Evolutionary conservation across 345 rosid species (phyloP).

Genomic region (Eutrema japonicum): DNA sequence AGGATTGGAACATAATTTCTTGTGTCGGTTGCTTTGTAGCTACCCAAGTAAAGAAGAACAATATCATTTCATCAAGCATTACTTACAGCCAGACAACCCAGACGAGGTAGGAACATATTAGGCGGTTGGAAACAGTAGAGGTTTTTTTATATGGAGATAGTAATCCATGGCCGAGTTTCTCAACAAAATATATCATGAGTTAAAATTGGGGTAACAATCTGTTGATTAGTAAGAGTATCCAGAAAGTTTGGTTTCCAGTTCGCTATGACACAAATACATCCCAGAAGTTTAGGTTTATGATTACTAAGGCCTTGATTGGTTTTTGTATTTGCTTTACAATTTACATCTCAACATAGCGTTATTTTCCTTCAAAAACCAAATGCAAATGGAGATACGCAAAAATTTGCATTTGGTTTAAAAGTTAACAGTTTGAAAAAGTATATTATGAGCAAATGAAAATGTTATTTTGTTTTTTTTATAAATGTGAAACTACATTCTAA

Average conservation of each 20-base stretch:
- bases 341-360: background rate
- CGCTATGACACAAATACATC: background rate
- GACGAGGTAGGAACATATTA: slow-evolving; percentile 53
- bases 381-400: background rate
- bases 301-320: background rate
- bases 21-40: slow-evolving; percentile 49
- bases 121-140: background rate
- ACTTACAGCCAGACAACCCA: slow-evolving; percentile 73
- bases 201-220: background rate
- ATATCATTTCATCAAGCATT: slow-evolving; percentile 83
- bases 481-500: background rate
- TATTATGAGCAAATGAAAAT: background rate
- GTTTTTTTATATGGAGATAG: too few species aligned
- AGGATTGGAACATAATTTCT: slow-evolving; percentile 25
- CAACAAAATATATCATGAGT: background rate
- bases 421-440: background rate
- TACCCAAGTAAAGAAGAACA: slow-evolving; percentile 85
- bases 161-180: background rate
- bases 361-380: background rate
- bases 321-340: background rate
- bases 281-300: background rate
- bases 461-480: too few species aligned
- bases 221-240: background rate
- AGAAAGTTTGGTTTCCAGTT: background rate
- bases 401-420: background rate